Evolutionary conservation across 1,284 basidiomycete species (phyloP).

Genomic region (Ustilago sp.): DNA sequence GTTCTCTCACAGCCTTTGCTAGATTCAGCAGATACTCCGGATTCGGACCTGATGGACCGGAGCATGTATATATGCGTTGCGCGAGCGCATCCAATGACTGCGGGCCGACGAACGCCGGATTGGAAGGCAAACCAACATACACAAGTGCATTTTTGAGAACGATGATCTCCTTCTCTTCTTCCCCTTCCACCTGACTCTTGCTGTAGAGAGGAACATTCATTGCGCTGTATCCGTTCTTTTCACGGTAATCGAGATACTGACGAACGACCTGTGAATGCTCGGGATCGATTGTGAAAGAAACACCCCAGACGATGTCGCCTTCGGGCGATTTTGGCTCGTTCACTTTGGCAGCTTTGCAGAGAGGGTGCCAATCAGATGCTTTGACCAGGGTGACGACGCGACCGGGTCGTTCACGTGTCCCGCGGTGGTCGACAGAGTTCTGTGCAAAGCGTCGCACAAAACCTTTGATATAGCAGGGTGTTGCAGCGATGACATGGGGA

Average conservation of each 20-base stretch:
- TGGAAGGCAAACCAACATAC: conserved; percentile 82
- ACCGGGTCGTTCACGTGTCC: conserved; percentile 71
- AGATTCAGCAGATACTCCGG: conserved; percentile 85
- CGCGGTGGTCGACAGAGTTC: conserved; percentile 82
- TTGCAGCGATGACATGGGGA: conserved; percentile 64
- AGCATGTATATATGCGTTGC: conserved; percentile 77
- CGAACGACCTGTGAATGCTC: conserved; percentile 79
- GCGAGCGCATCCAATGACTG: conserved; percentile 79
- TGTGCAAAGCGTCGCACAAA: conserved; percentile 88
- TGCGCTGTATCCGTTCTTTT: conserved; percentile 75
- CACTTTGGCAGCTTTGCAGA: conserved; percentile 72
- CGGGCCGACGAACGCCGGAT: conserved; percentile 85
- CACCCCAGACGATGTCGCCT: conserved; percentile 79
- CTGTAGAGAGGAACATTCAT: conserved; percentile 69
- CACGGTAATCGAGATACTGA: conserved; percentile 84
- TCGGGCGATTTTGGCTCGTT: conserved; percentile 70
- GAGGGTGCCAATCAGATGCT: conserved; percentile 78
- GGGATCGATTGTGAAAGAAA: conserved; percentile 86
- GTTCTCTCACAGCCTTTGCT: conserved; percentile 76
- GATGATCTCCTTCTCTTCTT: conserved; percentile 72
- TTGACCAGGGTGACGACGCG: conserved; percentile 89
- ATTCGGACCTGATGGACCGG: conserved; percentile 85
- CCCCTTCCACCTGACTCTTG: conserved; percentile 70
- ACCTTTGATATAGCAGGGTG: conserved; percentile 83
- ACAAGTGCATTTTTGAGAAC: conserved; percentile 74